Base-by-base conservation (phyloP, 2,329 filamentous ascomycete genomes). In the Sclerotinia subarctica region DNA sequence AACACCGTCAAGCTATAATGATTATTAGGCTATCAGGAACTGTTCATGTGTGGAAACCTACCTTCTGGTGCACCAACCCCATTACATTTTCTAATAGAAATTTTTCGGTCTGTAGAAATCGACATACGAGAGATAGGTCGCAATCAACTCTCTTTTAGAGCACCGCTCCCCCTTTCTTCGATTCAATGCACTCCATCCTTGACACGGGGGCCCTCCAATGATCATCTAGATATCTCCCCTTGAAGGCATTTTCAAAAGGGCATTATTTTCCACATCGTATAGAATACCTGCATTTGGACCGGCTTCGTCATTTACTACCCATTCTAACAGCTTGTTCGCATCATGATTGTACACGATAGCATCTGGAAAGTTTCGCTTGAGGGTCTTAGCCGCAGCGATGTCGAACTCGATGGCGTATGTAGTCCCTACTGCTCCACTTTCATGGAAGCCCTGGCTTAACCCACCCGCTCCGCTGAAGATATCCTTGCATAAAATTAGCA, bases 71-170 rank as follows among this genome's bases (percentile, higher is more conserved):
- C 2, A 71, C 46, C 2, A 74, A 10, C 1, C 64, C 70, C 24
- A 15, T 21, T 19, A 74, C 74, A 68, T 76, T 76, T 38, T 76
- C 73, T 3, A 76, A 46, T 0, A 74, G 67, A 38, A 71, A 44
- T 75, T 74, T 29, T 69, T 69, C 1, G 74, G 74, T 24, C 65
- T 59, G 51, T 75, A 75, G 29, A 71, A 72, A 44, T 75, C 72
- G 0, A 73, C 68, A 35, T 68, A 75, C 0, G 69, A 69, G 0
- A 76, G 53, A 21, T 67, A 71, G 15, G 72, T 63, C 3, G 69
- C 69, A 2, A 75, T 56, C 4, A 74, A 56, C 10, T 67, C 70
- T 46, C 74, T 76, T 29, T 68, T 72, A 26, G 68, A 64, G n/a
- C 72, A 72, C 24, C 70, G 66, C 1, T 53, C 52, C 26, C 68